These are phyloP conservation scores for Prunella vulgaris DNA, from an alignment of 257 asterid genomes.

Conservation along the genomic window DNA sequence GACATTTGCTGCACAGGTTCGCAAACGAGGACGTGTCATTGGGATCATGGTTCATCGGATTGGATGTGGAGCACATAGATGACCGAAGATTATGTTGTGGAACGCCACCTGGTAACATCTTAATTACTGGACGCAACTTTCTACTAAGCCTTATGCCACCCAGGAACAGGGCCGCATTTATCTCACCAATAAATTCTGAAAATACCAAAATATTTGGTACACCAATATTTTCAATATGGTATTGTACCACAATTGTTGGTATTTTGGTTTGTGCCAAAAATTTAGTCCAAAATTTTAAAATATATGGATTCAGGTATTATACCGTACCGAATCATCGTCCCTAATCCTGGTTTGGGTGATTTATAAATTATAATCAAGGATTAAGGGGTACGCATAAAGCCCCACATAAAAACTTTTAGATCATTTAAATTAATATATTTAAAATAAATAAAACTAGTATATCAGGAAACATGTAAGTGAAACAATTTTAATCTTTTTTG, in stretches of 20 bases:
- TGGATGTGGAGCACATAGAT: constrained; percentile 45
- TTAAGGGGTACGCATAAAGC: too few species aligned
- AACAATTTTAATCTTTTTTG: too few species aligned
- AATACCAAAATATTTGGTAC: background rate
- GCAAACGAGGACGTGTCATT: constrained; percentile 44
- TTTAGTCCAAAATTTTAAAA: background rate
- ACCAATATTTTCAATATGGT: too few species aligned
- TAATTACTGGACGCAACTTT: background rate
- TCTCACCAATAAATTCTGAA: background rate
- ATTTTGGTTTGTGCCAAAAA: background rate
- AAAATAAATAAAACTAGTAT: too few species aligned
- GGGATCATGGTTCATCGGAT: constrained; percentile 50
- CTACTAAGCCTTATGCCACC: background rate
- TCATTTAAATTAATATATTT: too few species aligned
- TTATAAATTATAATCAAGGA: too few species aligned
- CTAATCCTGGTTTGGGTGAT: background rate
- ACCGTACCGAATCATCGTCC: too few species aligned
- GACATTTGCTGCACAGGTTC: constrained; percentile 43
- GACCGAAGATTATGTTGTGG: constrained; percentile 49
- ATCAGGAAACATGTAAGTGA: too few species aligned
- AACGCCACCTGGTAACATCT: constrained; percentile 73
- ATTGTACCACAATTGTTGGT: too few species aligned
- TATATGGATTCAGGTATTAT: background rate
- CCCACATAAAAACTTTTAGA: too few species aligned
- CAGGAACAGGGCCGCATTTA: background rate